Conservation (phyloP, 192 early-diverging fungal genomes). For the Backusella liffmaniae region DNA sequence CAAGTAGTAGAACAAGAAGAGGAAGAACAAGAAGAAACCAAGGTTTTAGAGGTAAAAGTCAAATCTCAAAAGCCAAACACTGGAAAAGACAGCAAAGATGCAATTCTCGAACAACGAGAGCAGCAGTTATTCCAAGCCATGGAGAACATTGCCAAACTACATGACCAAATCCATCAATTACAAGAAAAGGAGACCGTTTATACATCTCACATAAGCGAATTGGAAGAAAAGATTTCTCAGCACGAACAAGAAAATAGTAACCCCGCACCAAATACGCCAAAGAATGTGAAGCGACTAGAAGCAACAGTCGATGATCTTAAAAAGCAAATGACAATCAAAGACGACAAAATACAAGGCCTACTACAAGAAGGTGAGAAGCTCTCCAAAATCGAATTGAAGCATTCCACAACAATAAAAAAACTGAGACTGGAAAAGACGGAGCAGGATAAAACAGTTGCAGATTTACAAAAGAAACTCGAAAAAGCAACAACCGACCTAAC, state of each 20-base stretch:
- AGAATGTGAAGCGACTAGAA: slow-evolving; percentile 27
- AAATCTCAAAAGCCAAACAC: background rate
- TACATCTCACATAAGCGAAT: background rate
- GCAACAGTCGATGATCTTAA: slow-evolving; percentile 43
- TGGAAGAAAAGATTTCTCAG: background rate
- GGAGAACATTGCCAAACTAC: slow-evolving; percentile 46
- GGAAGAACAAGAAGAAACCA: background rate
- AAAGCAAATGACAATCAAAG: slow-evolving; percentile 38
- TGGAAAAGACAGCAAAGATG: slow-evolving; percentile 8
- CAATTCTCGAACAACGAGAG: slow-evolving; percentile 44
- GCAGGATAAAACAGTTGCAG: slow-evolving; percentile 49
- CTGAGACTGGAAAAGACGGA: slow-evolving; percentile 65
- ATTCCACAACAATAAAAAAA: slow-evolving; percentile 70
- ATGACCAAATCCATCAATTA: slow-evolving; percentile 44
- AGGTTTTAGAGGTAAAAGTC: background rate
- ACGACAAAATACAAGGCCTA: slow-evolving; percentile 47
- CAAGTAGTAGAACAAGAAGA: background rate
- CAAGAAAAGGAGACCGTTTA: slow-evolving; percentile 24
- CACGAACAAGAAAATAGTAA: background rate
- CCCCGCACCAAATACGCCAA: background rate
- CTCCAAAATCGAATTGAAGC: slow-evolving; percentile 74
- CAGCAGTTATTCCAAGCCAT: slow-evolving; percentile 47
- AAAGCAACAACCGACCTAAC: slow-evolving; percentile 38
- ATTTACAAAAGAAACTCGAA: slow-evolving; percentile 55
- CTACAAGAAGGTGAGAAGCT: slow-evolving; percentile 65